Evolutionary conservation across 352 stramenopile genomes (phyloP).

Genomic region (Blastocystis sp.): DNA sequence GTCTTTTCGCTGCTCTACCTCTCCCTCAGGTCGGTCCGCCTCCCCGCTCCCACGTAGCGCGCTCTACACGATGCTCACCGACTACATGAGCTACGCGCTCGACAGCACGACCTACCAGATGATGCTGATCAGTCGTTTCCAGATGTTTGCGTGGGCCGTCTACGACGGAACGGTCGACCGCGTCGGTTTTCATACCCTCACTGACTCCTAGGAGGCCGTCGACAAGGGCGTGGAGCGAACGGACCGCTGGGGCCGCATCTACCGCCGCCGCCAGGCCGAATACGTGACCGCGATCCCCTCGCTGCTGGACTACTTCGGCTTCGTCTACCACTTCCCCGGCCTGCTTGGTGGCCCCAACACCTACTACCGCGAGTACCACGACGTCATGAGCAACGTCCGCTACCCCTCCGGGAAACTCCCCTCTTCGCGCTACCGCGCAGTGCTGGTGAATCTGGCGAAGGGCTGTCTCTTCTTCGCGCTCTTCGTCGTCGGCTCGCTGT

Average conservation of each 20-base stretch:
- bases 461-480: slow-evolving; percentile 67
- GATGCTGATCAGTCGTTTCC: neutral
- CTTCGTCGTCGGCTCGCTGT: slow-evolving; percentile 63
- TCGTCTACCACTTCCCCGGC: slow-evolving; percentile 87
- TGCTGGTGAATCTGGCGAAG: slow-evolving; percentile 38
- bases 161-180: slow-evolving; percentile 5
- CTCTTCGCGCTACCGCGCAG: neutral
- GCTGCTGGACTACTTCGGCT: slow-evolving; percentile 83
- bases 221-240: neutral
- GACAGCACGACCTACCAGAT: slow-evolving; percentile 35
- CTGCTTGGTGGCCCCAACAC: slow-evolving; percentile 83
- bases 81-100: slow-evolving; percentile 39
- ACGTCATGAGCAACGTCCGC: slow-evolving; percentile 61
- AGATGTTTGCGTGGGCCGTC: neutral
- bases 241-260: neutral
- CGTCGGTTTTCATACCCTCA: neutral
- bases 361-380: slow-evolving; percentile 81
- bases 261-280: slow-evolving; percentile 3
- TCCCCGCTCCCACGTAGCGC: neutral
- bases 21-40: neutral
- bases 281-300: slow-evolving; percentile 71
- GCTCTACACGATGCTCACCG: slow-evolving; percentile 5
- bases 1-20: slow-evolving; percentile 31
- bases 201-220: neutral
- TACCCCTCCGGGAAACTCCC: neutral